A percentile compares a stretch with the other conserved stretches of the same genome.
Evolutionary conservation across 2,329 filamentous ascomycete genomes (phyloP).

Genomic region (Xylaria sp.): DNA sequence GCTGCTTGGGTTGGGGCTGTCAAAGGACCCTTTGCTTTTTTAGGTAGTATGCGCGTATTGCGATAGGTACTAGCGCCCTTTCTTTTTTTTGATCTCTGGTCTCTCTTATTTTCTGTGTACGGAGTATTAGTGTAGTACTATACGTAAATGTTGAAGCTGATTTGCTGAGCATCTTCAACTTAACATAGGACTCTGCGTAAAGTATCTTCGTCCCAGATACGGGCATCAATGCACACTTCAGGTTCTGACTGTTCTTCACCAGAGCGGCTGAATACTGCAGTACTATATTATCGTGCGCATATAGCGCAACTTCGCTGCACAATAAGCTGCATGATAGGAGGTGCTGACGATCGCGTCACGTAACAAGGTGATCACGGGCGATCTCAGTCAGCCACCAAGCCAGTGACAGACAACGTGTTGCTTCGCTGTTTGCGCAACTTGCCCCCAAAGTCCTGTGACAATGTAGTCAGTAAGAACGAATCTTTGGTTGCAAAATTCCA

Average conservation of each 20-base stretch:
- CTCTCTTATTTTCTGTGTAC: no score
- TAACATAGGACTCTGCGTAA: background rate
- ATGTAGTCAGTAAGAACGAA: conserved; percentile 10
- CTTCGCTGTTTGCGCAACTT: conserved; percentile 20
- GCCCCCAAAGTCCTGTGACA: conserved; percentile 2
- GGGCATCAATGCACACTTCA: background rate
- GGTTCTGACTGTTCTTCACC: background rate
- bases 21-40: conserved; percentile 29
- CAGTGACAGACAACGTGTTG: conserved; percentile 21
- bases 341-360: conserved; percentile 43
- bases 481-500: conserved; percentile 9
- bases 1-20: conserved; percentile 16
- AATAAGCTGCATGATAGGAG: conserved; percentile 27
- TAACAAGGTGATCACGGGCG: conserved; percentile 21
- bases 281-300: background rate
- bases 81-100: no score
- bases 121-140: background rate
- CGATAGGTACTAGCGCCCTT: background rate
- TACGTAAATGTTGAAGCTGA: background rate
- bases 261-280: background rate
- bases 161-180: background rate
- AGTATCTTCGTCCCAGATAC: background rate
- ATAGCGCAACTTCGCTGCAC: background rate
- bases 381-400: conserved; percentile 22
- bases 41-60: background rate